Conservation (phyloP, 805 yeast genomes). For the Wickerhamomyces strasburgensis region DNA sequence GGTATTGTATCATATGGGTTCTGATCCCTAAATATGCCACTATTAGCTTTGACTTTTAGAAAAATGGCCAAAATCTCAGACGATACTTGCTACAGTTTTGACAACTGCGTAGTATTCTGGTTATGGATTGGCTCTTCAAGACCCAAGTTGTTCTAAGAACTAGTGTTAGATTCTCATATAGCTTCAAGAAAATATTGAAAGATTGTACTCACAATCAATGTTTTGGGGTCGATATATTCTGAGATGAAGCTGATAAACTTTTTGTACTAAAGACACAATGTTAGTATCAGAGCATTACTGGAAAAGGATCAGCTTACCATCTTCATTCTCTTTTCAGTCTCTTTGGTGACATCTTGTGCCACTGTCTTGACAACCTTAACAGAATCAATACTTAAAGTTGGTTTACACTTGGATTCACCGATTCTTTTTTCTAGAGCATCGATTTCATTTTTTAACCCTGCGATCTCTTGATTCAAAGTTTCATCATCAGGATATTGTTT, state of each 20-base stretch:
- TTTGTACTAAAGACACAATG: slow-evolving; percentile 7
- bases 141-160: slow-evolving; percentile 13
- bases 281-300: neutral
- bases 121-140: slow-evolving; percentile 21
- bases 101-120: too few species aligned
- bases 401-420: neutral
- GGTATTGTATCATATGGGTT: slow-evolving; percentile 10
- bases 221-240: slow-evolving; percentile 18
- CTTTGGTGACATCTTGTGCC: slow-evolving; percentile 6
- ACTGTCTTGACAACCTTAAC: slow-evolving; percentile 6
- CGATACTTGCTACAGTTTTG: too few species aligned
- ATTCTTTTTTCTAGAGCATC: slow-evolving; percentile 3
- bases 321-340: slow-evolving; percentile 15
- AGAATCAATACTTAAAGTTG: slow-evolving; percentile 7
- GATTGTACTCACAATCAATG: slow-evolving; percentile 12
- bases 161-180: slow-evolving; percentile 1
- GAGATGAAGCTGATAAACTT: slow-evolving; percentile 15
- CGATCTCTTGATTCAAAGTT: slow-evolving; percentile 3
- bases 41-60: neutral
- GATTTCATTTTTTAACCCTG: slow-evolving; percentile 5
- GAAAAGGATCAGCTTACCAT: slow-evolving; percentile 7
- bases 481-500: slow-evolving; percentile 15
- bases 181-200: neutral
- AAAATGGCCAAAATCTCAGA: too few species aligned
- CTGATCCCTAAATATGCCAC: slow-evolving; percentile 2